Evolutionary conservation across 192 early-diverging fungal species (phyloP).

Genomic region (Rhizophagus prolifer): DNA sequence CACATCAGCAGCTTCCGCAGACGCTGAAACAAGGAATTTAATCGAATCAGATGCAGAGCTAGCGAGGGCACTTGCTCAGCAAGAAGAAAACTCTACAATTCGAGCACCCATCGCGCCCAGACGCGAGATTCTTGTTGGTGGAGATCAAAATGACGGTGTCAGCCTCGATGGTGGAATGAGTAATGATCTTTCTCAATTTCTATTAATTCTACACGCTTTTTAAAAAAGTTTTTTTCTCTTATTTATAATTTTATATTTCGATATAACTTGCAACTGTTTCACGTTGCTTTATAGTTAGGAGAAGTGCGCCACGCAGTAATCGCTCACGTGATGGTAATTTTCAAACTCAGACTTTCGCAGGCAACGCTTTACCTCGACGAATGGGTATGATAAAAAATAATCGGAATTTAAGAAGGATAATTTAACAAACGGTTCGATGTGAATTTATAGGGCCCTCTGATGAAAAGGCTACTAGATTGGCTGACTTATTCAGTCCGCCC

Average conservation of each 20-base stretch:
- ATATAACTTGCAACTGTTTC: background rate
- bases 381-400: background rate
- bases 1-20: constrained; percentile 18
- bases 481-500: constrained; percentile 84
- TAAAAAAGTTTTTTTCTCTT: background rate
- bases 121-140: constrained; percentile 72
- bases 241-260: background rate
- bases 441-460: background rate
- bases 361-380: background rate
- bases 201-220: background rate
- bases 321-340: background rate
- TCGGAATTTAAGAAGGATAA: background rate
- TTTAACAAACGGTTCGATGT: background rate
- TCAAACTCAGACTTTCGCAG: background rate
- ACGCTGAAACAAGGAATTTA: constrained; percentile 22
- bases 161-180: constrained; percentile 15
- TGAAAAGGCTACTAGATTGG: constrained; percentile 51
- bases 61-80: constrained; percentile 48
- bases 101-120: constrained; percentile 85
- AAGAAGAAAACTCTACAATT: constrained; percentile 52
- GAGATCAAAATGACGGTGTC: constrained; percentile 30
- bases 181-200: constrained; percentile 30
- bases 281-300: background rate
- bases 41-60: constrained; percentile 51
- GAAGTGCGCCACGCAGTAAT: background rate